Evolutionary conservation across 2,329 filamentous ascomycete species (phyloP), one percentile per base, ranked within the genome.

Genomic region (Nemania sp.): DNA sequence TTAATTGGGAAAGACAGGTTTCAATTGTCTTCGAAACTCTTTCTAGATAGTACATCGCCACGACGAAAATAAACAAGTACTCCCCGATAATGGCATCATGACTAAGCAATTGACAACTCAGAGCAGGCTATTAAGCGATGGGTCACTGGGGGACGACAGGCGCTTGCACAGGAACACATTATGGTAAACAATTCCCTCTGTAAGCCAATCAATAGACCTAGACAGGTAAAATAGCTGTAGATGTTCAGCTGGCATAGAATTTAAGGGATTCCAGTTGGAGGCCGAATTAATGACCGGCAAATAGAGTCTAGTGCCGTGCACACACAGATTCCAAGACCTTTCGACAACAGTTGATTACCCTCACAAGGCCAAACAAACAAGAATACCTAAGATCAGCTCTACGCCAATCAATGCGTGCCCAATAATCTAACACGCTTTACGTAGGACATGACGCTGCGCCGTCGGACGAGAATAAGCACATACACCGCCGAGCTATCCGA

Each of bases 391-490:
- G 4, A 15, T 18, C 2, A 20, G 11, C 45, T 42, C 20, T 15
- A 34, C 15, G 11, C 7, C 39, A 46, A 49, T 48, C n/a, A 49
- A 40, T 32, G 15, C 43, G 21, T 47, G 20, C 15, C 20, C 10
- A 5, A 35, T n/a, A 11, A 13, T 1, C 39, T 6, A 29, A 17
- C 20, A 15, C 32, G 7, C 18, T 39, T 29, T 11, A 46, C 15
- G 49, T 58, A 46, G 39, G 45, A 61, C 43, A 46, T 42, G 45
- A 58, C 32, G 29, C 21, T 32, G 37, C 18, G 50, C 13, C 11
- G 17, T 25, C 21, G n/a, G 34, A 35, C 42, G 10, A 46, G 43
- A 35, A 39, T 15, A 51, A 60, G 18, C 43, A 10, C 13, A 45
- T 39, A 42, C 34, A 39, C 17, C 37, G 34, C 37, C n/a, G 35